Conservation (phyloP, 495 filamentous ascomycete species). For the Trichoderma parareesei region DNA sequence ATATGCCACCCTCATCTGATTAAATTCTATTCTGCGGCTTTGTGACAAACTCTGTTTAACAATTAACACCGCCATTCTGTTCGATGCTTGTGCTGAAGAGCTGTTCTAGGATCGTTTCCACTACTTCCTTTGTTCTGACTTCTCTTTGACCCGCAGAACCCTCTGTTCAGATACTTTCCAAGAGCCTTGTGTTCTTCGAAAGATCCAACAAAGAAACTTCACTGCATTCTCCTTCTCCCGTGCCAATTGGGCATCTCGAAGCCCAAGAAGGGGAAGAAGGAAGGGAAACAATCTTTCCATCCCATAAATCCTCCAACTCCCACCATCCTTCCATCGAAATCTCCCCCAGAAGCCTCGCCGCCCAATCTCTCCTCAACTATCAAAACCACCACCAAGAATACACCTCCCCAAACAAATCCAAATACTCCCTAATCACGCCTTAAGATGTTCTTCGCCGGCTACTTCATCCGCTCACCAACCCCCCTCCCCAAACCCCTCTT, state of each 20-base stretch:
- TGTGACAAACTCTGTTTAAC: background rate
- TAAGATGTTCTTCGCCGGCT: background rate
- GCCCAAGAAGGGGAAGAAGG: too few relatives aligned
- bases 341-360: background rate
- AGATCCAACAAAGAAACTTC: background rate
- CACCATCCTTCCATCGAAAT: background rate
- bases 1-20: background rate
- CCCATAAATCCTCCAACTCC: background rate
- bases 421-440: background rate
- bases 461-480: background rate
- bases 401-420: background rate
- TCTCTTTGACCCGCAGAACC: background rate
- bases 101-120: too few relatives aligned
- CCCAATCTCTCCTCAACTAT: background rate
- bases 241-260: too few relatives aligned
- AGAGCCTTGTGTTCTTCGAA: background rate
- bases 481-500: background rate
- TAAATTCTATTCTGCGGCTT: background rate
- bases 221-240: too few relatives aligned
- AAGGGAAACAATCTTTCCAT: background rate
- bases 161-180: background rate
- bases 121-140: background rate
- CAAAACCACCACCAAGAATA: background rate
- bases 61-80: too few relatives aligned
- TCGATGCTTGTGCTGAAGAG: too few relatives aligned